phyloP scores from a whole-genome alignment of 2,329 filamentous ascomycete species.

The Fusarium miscanthi region DNA sequence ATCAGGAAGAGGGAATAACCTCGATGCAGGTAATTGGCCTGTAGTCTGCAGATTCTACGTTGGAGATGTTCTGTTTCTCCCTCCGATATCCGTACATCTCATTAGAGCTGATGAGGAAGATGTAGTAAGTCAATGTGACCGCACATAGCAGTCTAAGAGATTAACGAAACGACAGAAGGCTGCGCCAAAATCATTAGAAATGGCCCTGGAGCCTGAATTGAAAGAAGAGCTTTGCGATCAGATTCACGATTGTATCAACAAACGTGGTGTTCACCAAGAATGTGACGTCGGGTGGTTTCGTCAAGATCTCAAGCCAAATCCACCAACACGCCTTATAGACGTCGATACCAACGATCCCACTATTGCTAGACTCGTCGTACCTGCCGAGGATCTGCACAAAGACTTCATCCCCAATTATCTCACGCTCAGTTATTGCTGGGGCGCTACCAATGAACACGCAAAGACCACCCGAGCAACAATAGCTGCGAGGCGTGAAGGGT shows the following conservation, averaged over 20 bases:
- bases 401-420: not conserved
- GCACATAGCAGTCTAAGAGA: not conserved
- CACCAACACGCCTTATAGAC: not conserved
- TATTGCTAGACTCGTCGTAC: not conserved
- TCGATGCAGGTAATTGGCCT: not conserved
- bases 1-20: too few species aligned
- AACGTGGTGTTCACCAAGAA: not conserved
- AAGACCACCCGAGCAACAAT: not conserved
- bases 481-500: not conserved
- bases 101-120: not conserved
- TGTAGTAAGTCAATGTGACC: not conserved
- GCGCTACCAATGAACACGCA: not conserved
- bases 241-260: not conserved
- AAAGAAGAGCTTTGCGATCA: not conserved
- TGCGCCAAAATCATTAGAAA: not conserved
- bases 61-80: not conserved
- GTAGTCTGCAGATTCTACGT: not conserved
- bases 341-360: not conserved
- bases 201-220: not conserved
- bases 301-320: not conserved
- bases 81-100: fast-evolving
- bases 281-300: constrained; percentile 1
- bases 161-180: not conserved
- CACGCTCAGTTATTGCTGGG: constrained; percentile 2
- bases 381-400: not conserved